Base-by-base conservation (phyloP, 176 grass and related monocot species). In the Tillandsia leiboldiana region DNA sequence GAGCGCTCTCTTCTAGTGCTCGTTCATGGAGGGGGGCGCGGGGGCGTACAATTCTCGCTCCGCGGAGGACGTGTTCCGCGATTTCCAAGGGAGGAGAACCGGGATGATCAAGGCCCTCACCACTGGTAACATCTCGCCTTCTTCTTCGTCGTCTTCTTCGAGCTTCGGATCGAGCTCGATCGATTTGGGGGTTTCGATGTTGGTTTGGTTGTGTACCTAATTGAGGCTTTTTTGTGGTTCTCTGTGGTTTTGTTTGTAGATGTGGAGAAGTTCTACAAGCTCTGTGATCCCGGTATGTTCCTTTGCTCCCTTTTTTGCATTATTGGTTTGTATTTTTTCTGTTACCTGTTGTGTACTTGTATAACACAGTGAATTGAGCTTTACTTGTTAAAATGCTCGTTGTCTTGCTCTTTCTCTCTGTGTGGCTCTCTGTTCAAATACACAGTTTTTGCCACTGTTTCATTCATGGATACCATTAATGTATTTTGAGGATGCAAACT, bases 221-320 rank as follows among this genome's bases (percentile, higher is more conserved):
- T 42, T 42, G 33, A 56, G 57, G 22, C 18, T 33, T 63, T 61
- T 74, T 17, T 67, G 47, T 50, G 63, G 20, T 73, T 75, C 8
- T 11, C 67, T 64, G 13, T 22, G 18, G 71, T 83, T 18, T 48
- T 80, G 18, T 70, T 72, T 83, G 91, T 75, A 96, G 91, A 96
- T 78, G 87, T 96, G 84, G 91, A 96, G 54, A 96, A 83, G 87
- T 96, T 96, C 62, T 96, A 74, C 85, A 78, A 91, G 87, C 84
- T 84, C 24, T 96, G 91, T 78, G 91, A 96, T 81, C 91, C 91
- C 20, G 91, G 91, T 96, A 64, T 88, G 81, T 56, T 56, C 15
- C 3, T 56, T n/a, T 56, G 52, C 13, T 12, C 3, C 33, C 33
- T 42, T 42, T 42, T 42, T 42, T 5, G 33, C 7, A 42, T 7